Evolutionary conservation across 495 filamentous ascomycete species (phyloP).

Genomic region (Neurospora africana): DNA sequence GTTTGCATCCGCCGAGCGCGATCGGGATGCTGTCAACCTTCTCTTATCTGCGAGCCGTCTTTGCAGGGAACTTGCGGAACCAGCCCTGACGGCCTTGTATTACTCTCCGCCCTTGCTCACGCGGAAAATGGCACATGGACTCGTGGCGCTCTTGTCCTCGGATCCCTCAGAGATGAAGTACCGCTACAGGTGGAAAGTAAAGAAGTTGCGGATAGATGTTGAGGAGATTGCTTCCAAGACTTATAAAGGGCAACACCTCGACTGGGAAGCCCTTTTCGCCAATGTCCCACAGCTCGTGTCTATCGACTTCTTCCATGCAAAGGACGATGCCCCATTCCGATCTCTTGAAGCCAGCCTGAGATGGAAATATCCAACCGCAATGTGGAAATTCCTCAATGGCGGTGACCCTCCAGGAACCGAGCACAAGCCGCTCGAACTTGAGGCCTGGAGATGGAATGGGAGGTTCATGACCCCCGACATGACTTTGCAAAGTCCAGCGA

Average conservation of each 20-base stretch:
- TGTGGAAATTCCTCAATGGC: conserved; percentile 46
- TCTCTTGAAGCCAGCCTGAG: conserved; percentile 35
- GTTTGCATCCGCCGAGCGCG: conserved; percentile 44
- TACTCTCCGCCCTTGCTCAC: conserved; percentile 48
- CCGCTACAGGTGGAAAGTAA: conserved; percentile 57
- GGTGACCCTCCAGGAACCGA: neutral
- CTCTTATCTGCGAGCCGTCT: conserved; percentile 47
- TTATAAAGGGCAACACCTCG: conserved; percentile 27
- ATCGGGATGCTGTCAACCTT: conserved; percentile 46
- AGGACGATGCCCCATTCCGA: conserved; percentile 47
- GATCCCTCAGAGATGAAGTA: conserved; percentile 33
- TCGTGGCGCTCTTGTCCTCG: conserved; percentile 23
- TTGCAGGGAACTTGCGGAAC: conserved; percentile 59
- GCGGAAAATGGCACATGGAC: conserved; percentile 35
- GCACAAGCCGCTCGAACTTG: conserved; percentile 32
- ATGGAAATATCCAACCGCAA: conserved; percentile 50
- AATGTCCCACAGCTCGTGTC: conserved; percentile 38
- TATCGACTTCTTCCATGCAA: conserved; percentile 44
- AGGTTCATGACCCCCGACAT: conserved; percentile 44
- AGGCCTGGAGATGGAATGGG: conserved; percentile 70
- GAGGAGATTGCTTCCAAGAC: conserved; percentile 20
- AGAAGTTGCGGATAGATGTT: conserved; percentile 59
- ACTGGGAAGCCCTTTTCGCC: conserved; percentile 30
- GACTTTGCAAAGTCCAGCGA: conserved; percentile 30
- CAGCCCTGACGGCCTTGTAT: conserved; percentile 66